Percentiles rank a stretch among this genome's conserved stretches.
These are phyloP conservation scores for Termitomyces sp. DNA, from an alignment of 768 basidiomycete genomes.

Conservation along the genomic window DNA sequence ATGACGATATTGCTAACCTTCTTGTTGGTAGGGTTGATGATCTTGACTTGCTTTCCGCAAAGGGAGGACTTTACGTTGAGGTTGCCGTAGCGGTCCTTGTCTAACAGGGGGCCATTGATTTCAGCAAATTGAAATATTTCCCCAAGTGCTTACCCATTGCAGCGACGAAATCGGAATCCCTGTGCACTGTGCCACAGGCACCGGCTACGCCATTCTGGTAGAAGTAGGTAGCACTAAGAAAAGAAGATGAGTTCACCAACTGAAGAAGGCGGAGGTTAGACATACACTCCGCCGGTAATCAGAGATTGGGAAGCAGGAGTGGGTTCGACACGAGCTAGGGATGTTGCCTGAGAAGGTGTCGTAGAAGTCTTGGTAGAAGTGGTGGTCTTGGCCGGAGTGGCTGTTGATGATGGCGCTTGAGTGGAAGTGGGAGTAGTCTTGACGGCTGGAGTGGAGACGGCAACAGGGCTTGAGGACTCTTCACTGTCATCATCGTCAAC, in stretches of 20 bases:
- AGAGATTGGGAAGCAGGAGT: conserved; percentile 13
- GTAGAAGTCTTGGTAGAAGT: conserved; percentile 14
- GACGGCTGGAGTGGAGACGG: conserved; percentile 13
- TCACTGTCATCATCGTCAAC: conserved; percentile 24
- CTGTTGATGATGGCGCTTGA: conserved; percentile 2
- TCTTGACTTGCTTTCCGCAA: conserved; percentile 63
- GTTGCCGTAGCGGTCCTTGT: conserved; percentile 51
- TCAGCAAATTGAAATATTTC: not conserved
- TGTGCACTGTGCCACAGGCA: conserved; percentile 66
- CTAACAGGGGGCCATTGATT: conserved; percentile 25
- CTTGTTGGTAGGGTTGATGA: conserved; percentile 60
- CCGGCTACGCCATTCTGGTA: conserved; percentile 72
- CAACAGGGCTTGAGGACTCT: conserved; percentile 13
- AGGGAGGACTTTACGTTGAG: conserved; percentile 40
- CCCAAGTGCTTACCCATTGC: conserved; percentile 53
- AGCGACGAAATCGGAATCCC: conserved; percentile 56
- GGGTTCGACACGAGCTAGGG: conserved; percentile 6
- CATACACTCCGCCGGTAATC: conserved; percentile 46
- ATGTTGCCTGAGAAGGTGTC: conserved; percentile 7
- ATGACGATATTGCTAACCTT: conserved; percentile 29
- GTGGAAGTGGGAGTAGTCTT: conserved; percentile 14
- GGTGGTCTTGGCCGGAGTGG: conserved; percentile 18
- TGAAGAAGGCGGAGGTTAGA: conserved; percentile 6
- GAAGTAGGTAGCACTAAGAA: conserved; percentile 58
- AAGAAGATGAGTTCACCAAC: not conserved